Evolutionary conservation across 2,329 filamentous ascomycete genomes (phyloP), one percentile per base, ranked within the genome.

Genomic region (Beauveria sp.): DNA sequence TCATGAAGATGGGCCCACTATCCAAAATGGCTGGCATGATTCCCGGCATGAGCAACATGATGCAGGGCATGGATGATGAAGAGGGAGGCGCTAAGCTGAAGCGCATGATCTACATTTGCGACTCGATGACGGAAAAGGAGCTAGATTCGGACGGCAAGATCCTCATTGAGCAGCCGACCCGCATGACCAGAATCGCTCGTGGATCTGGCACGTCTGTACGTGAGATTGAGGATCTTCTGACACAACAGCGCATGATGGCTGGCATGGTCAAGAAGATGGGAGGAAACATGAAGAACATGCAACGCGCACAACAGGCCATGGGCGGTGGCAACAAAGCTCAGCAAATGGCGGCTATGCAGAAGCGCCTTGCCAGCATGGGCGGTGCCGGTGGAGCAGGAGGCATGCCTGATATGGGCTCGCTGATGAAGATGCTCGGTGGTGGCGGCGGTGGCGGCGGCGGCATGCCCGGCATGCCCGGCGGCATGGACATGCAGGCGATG

Each of bases 251-350:
- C 68, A 96, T 98, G 90, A 99, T 99, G 95, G 90, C 91, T 0
- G 91, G 91, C 62, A 97, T 99, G 92, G 95, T 95, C 54, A 99
- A 98, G 86, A 96, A 96, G 79, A 96, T 99, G 86, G 93, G 95
- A 62, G 93, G 93, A 45, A 93, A 91, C 73, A 96, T 96, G 89
- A 95, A 95, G 78, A 96, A 97, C 72, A 96, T 98, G 88, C 91
- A 97, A 74, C 87, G 88, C 57, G 93, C 93, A 0, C 93, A 98
- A 75, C 89, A 89, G 60, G 91, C 90, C 65, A 91, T 97, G 87
- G 90, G 88, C 30, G 92, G 93, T 50, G 90, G 87, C 34, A 96
- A 96, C 77, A 93, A 95, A 75, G 85, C 91, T 38, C 91, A 96
- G 73, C 93, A 98, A 75, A 84, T 98, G 77, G 93, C 93, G 0